Evolutionary conservation across 106 monocot genomes (phyloP), one percentile per base, ranked within the genome.

Genomic region (Platanthera guangdongensis): DNA sequence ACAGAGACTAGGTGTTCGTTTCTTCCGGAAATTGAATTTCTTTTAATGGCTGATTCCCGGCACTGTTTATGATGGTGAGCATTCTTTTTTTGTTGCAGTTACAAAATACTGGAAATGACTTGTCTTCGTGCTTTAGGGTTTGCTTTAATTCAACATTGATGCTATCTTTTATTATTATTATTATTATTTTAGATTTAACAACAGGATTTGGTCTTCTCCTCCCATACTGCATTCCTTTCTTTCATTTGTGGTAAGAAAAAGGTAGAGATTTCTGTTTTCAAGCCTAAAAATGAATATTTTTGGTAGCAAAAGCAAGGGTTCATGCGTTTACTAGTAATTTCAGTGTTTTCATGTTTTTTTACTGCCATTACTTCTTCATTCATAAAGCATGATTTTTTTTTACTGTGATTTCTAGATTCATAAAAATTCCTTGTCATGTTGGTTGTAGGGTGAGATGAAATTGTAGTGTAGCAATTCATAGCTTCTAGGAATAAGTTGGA

Each of bases 371-470:
- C 30, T 39, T 67, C 67, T 67, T 67, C 67, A 67, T 10, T 32
- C 32, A 67, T 67, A 67, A 32, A 67, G 47, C 70, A 70, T 70
- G 70, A 70, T 47, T 45, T 68, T 68, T n/a, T n/a, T 10, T 68
- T 8, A 45, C 46, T 46, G 46, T 45, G 12, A 68, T 68, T 68
- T 46, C 10, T 47, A 45, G 9, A 47, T 6, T 70, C 45, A n/a
- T 70, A 16, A 22, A 70, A 47, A 70, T n/a, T 16, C 5, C 46
- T 70, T 47, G 53, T 70, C 47, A 48, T 15, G 47, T 6, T 70
- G 15, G 8, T 13, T 68, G 45, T 9, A 68, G 12, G 68, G 39
- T 68, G 45, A 0, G 11, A 65, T 22, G 30, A 30, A 28, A 0
- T 65, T 65, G 30, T 32, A n/a, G 47, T 67, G 9, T 32, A 32